Conservation (phyloP, 2,329 filamentous ascomycete species). For the Beauveria sp. region DNA sequence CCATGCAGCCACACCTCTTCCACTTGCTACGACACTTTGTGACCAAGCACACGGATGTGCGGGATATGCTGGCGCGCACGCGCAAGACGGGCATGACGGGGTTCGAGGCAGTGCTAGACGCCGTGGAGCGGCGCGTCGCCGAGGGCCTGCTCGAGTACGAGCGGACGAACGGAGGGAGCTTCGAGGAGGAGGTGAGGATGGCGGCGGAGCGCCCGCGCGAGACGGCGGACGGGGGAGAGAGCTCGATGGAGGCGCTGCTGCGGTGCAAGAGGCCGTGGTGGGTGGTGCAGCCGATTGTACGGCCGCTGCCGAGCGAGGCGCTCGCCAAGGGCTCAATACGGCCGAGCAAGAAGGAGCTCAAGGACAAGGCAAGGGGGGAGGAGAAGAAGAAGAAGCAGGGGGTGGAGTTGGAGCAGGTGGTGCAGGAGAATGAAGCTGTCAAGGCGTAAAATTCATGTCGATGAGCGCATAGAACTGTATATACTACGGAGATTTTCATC, state of each 20-base stretch:
- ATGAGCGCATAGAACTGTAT: neutral
- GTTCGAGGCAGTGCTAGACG: slow-evolving; percentile 67
- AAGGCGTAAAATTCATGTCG: neutral
- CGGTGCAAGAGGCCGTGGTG: slow-evolving; percentile 79
- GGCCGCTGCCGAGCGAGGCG: slow-evolving; percentile 82
- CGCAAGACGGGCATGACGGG: slow-evolving; percentile 63
- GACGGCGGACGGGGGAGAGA: slow-evolving; percentile 37
- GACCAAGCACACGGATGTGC: slow-evolving; percentile 69
- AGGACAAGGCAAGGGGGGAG: slow-evolving; percentile 25
- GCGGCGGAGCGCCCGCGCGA: slow-evolving; percentile 23
- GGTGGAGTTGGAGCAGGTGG: slow-evolving; percentile 33
- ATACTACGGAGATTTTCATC: neutral
- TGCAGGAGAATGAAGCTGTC: slow-evolving; percentile 37
- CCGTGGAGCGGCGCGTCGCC: slow-evolving; percentile 70
- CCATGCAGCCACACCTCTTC: slow-evolving; percentile 89
- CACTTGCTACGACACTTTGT: slow-evolving; percentile 81
- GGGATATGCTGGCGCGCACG: slow-evolving; percentile 70
- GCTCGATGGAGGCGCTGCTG: slow-evolving; percentile 59
- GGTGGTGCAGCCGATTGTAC: slow-evolving; percentile 80
- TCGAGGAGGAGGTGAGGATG: slow-evolving; percentile 31
- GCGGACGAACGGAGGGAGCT: slow-evolving; percentile 40
- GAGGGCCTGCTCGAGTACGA: slow-evolving; percentile 64
- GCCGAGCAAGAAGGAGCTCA: slow-evolving; percentile 62
- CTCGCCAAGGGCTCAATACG: slow-evolving; percentile 71
- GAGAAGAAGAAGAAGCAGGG: neutral